Base-by-base conservation (phyloP, 768 basidiomycete genomes). In the Termitomyces sp. region DNA sequence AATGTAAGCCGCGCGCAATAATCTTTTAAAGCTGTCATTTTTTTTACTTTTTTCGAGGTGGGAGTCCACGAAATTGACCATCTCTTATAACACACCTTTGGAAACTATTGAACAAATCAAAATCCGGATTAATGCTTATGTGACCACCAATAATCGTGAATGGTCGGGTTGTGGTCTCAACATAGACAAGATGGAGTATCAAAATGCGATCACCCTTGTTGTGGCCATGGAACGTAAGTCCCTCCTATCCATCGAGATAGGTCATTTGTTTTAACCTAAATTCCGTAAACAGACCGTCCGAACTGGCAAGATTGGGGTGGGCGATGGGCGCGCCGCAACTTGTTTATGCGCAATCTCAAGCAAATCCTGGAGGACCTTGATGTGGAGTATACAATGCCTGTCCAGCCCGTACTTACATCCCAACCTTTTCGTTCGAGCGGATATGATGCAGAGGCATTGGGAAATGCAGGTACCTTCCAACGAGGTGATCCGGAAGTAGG, bases 241-340 rank as follows among this genome's bases (percentile, higher is more conserved):
- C 19, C 7, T 40, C 45, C 11, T 45, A 37, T 17, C 41, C 30
- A 28, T 47, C 19, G 24, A 8, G 37, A 28, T 28, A 9, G 10
- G 26, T 49, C 15, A 21, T 26, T 0, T 26, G 14, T 40, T 5
- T 19, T 22, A 26, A 49, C 34, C 10, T 26, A 9, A 14, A 9
- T 48, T 15, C 9, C 11, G 12, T 34, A 26, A 49, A 26, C 17
- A 50, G 86, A 90, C 69, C 83, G 86, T 51, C 78, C 84, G 37
- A 90, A 89, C 64, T 92, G 89, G 90, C 90, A 91, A 65, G 88
- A 91, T 64, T 92, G 89, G 89, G 88, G 87, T 46, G 90, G 81
- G 19, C 76, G 88, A 55, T 90, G 87, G 88, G 74, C 72, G 8
- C 83, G 88, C 45, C 83, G 89, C 58, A 90, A 81, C 11, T 74